Evolutionary conservation across 2,329 filamentous ascomycete species (phyloP).

Genomic region (Clarireedia paspali): DNA sequence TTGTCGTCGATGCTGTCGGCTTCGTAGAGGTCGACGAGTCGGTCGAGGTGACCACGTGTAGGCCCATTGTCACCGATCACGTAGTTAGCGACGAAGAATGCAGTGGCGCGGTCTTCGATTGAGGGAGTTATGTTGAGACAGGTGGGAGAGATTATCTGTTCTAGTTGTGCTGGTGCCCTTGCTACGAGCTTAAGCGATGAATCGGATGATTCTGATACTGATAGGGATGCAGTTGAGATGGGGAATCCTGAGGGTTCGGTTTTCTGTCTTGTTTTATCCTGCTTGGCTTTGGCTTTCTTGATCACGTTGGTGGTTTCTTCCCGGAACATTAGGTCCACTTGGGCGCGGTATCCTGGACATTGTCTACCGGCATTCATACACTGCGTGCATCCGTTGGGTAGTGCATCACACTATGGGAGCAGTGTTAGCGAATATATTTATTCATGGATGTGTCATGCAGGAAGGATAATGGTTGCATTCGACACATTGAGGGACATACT

Average conservation of each 20-base stretch:
- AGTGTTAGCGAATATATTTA: neutral
- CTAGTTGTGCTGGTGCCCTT: neutral
- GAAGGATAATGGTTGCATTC: neutral
- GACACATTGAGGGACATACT: slow-evolving; percentile 27
- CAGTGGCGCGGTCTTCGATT: slow-evolving; percentile 23
- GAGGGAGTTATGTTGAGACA: slow-evolving; percentile 23
- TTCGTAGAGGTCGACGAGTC: slow-evolving; percentile 44
- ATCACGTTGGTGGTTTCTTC: slow-evolving; percentile 50
- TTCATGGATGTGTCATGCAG: neutral
- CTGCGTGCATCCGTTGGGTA: slow-evolving; percentile 44
- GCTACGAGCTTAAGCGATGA: neutral
- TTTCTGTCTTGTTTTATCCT: slow-evolving; percentile 2
- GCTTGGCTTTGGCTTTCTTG: slow-evolving; percentile 34
- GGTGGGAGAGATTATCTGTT: slow-evolving; percentile 12
- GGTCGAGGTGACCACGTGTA: slow-evolving; percentile 44
- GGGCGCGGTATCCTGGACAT: slow-evolving; percentile 49
- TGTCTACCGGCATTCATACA: slow-evolving; percentile 43
- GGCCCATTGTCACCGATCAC: slow-evolving; percentile 32
- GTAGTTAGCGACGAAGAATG: slow-evolving; percentile 23
- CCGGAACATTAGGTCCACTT: slow-evolving; percentile 50
- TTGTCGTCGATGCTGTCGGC: slow-evolving; percentile 34
- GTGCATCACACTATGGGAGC: slow-evolving; percentile 42
- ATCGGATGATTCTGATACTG: no score
- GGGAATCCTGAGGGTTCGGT: neutral
- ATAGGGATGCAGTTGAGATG: neutral